phyloP scores from a whole-genome alignment of 1,139 yeast species.

The Blastobotrys arbuscula region DNA sequence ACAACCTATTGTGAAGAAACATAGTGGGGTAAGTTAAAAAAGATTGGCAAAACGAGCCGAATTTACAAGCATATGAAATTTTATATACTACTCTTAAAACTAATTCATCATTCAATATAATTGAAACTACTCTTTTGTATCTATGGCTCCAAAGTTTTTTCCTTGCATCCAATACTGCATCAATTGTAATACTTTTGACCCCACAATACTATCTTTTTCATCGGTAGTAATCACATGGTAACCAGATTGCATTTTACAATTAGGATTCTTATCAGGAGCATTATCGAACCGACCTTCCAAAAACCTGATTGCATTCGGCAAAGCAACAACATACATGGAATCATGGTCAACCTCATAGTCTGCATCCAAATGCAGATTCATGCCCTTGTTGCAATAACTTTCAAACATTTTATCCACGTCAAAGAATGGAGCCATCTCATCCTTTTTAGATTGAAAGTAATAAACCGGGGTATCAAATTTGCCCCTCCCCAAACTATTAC shows the following conservation, averaged over 20 bases:
- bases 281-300: background rate
- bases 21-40: too few relatives aligned
- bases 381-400: conserved; percentile 27
- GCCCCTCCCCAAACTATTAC: conserved; percentile 19
- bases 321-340: background rate
- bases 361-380: conserved; percentile 22
- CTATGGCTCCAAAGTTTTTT: background rate
- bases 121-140: too few relatives aligned
- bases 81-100: too few relatives aligned
- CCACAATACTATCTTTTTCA: background rate
- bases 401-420: conserved; percentile 12
- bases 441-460: conserved; percentile 3
- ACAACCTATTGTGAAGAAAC: too few relatives aligned
- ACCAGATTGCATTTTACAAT: background rate
- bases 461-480: conserved; percentile 19
- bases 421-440: conserved; percentile 4
- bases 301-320: background rate
- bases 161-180: background rate
- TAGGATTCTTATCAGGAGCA: background rate
- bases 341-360: conserved; percentile 16
- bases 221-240: background rate
- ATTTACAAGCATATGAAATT: too few relatives aligned
- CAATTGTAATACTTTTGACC: background rate
- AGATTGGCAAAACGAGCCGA: too few relatives aligned
- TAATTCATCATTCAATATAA: too few relatives aligned